Conservation (phyloP, 1,284 basidiomycete genomes). For the Somion occarium region DNA sequence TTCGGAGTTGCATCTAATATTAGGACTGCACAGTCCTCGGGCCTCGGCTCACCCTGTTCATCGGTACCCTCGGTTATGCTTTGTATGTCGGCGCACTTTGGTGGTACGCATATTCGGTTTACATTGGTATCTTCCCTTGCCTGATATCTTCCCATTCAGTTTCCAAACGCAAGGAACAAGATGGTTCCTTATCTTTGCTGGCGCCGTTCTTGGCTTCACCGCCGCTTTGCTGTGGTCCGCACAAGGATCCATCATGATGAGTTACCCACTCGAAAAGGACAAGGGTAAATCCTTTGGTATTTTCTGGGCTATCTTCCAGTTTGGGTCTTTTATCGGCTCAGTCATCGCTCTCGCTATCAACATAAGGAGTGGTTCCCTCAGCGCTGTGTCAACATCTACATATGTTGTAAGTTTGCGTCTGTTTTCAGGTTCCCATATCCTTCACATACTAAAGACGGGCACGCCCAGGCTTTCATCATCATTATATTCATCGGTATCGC, state of each 20-base stretch:
- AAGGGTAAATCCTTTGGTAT: conserved; percentile 42
- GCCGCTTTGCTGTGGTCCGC: conserved; percentile 60
- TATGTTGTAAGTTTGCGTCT: conserved; percentile 31
- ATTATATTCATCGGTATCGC: conserved; percentile 37
- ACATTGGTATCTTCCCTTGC: background rate
- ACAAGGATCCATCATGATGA: conserved; percentile 56
- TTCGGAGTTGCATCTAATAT: background rate
- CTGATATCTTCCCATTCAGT: conserved; percentile 12
- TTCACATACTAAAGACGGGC: background rate
- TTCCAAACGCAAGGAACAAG: conserved; percentile 33
- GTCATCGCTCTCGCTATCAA: conserved; percentile 46
- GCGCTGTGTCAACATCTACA: conserved; percentile 33
- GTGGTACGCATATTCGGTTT: conserved; percentile 25
- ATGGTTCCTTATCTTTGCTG: conserved; percentile 48
- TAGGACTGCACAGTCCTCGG: conserved; percentile 37
- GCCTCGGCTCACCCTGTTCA: conserved; percentile 38
- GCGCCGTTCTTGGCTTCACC: conserved; percentile 51
- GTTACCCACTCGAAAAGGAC: conserved; percentile 51
- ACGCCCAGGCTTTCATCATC: conserved; percentile 32
- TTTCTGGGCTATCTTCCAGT: conserved; percentile 55
- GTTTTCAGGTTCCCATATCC: background rate
- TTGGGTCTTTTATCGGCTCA: conserved; percentile 45
- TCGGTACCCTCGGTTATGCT: conserved; percentile 43
- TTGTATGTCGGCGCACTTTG: conserved; percentile 45
- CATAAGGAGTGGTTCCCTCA: conserved; percentile 27